phyloP scores from a whole-genome alignment of 2,329 filamentous ascomycete species.

The Onygenales sp. region DNA sequence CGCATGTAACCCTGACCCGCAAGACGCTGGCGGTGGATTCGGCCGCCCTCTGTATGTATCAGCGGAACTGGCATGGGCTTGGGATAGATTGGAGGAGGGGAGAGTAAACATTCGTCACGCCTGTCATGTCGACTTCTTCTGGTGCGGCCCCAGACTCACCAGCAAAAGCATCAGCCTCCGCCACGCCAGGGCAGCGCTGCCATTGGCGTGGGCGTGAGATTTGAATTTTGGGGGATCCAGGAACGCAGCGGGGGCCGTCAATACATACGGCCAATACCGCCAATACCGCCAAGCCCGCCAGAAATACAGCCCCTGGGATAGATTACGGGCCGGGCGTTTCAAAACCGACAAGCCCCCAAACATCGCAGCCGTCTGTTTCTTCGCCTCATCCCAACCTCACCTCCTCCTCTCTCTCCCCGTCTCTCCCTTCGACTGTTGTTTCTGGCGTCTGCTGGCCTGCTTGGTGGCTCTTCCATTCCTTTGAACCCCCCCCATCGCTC shows the following conservation, averaged over 20 bases:
- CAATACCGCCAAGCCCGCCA: not conserved
- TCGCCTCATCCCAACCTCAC: not conserved
- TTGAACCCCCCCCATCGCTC: not conserved
- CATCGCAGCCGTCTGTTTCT: not conserved
- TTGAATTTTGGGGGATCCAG: no score
- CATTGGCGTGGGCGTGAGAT: no score
- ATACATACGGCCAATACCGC: not conserved
- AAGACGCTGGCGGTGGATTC: no score
- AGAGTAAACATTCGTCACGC: no score
- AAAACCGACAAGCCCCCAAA: not conserved
- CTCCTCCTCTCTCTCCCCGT: not conserved
- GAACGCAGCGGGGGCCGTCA: not conserved
- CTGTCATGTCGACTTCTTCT: no score
- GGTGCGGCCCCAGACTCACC: no score
- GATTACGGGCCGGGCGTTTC: not conserved
- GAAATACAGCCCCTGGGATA: not conserved
- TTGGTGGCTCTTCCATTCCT: not conserved
- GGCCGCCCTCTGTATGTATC: no score
- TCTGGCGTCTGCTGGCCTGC: not conserved
- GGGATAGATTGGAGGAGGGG: no score
- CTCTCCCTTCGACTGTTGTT: not conserved
- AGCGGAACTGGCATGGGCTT: no score
- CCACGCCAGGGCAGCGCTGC: no score
- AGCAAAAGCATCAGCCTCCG: no score
- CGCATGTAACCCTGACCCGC: not conserved